These are phyloP conservation scores for Stephania japonica DNA, from an alignment of 164 flowering plant species.

Conservation along the genomic window DNA sequence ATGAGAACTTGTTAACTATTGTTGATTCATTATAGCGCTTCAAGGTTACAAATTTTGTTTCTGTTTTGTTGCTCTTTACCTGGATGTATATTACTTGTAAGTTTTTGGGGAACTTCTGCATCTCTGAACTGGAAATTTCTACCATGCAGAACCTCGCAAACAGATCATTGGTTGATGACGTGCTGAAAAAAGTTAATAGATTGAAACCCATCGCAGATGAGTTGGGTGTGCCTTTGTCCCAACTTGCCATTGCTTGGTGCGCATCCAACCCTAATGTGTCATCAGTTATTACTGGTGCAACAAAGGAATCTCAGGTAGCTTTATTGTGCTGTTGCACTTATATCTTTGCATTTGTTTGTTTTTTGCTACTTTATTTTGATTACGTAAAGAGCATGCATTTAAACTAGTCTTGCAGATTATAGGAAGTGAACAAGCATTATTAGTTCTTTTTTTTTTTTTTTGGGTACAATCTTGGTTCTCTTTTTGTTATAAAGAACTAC, in stretches of 20 bases:
- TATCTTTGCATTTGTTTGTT: neutral
- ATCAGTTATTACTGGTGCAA: slow-evolving; percentile 97
- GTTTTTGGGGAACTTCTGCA: neutral
- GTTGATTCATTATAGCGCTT: neutral
- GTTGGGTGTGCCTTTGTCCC: slow-evolving; percentile 79
- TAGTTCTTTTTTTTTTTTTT: neutral
- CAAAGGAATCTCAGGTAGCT: slow-evolving; percentile 87
- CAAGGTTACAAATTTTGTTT: neutral
- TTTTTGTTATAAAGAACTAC: too few species aligned
- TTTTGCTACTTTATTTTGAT: neutral
- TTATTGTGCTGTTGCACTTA: neutral
- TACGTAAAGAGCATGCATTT: neutral
- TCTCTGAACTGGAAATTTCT: slow-evolving; percentile 8
- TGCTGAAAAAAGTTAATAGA: slow-evolving; percentile 76
- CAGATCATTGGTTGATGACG: slow-evolving; percentile 90
- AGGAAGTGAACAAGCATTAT: neutral
- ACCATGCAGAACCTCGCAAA: slow-evolving; percentile 73
- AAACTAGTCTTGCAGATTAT: neutral
- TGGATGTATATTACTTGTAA: neutral
- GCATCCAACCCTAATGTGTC: slow-evolving; percentile 96
- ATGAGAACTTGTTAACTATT: neutral
- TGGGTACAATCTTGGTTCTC: neutral
- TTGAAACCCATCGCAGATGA: slow-evolving; percentile 90
- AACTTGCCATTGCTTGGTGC: slow-evolving; percentile 99
- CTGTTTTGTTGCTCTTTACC: neutral